Percentiles rank a stretch among this genome's conserved stretches.
Evolutionary conservation across 2,329 filamentous ascomycete species (phyloP).

Genomic region (Phialophora expanda): DNA sequence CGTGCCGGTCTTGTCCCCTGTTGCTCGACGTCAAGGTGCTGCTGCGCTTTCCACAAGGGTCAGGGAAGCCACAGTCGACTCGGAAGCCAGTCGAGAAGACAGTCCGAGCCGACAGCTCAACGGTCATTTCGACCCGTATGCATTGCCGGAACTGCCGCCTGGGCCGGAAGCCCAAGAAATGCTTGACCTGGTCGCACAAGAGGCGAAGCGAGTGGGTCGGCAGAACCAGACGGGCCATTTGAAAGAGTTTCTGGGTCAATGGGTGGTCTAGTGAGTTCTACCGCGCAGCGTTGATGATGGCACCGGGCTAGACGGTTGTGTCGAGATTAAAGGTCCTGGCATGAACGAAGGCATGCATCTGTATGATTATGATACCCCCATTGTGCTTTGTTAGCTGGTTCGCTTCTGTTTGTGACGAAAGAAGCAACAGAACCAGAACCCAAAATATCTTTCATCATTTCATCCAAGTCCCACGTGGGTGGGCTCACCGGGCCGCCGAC

Average conservation of each 20-base stretch:
- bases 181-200: constrained; percentile 37
- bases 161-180: constrained; percentile 40
- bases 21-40: constrained; percentile 39
- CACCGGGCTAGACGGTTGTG: background rate
- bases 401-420: background rate
- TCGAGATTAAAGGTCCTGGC: constrained; percentile 15
- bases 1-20: constrained; percentile 43
- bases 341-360: constrained; percentile 14
- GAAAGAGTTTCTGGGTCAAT: constrained; percentile 37
- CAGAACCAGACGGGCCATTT: constrained; percentile 38
- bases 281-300: background rate
- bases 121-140: constrained; percentile 35
- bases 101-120: constrained; percentile 41
- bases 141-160: constrained; percentile 37
- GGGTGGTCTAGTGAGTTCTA: constrained; percentile 24
- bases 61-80: constrained; percentile 30
- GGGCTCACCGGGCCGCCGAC: constrained; percentile 41
- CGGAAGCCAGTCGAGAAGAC: constrained; percentile 35
- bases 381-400: constrained; percentile 21
- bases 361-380: constrained; percentile 35
- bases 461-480: background rate
- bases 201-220: constrained; percentile 39
- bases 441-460: background rate
- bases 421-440: background rate
- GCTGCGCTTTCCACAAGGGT: constrained; percentile 23